Evolutionary conservation across 352 stramenopile genomes (phyloP).

Genomic region (Globisporangium megalacanthum): DNA sequence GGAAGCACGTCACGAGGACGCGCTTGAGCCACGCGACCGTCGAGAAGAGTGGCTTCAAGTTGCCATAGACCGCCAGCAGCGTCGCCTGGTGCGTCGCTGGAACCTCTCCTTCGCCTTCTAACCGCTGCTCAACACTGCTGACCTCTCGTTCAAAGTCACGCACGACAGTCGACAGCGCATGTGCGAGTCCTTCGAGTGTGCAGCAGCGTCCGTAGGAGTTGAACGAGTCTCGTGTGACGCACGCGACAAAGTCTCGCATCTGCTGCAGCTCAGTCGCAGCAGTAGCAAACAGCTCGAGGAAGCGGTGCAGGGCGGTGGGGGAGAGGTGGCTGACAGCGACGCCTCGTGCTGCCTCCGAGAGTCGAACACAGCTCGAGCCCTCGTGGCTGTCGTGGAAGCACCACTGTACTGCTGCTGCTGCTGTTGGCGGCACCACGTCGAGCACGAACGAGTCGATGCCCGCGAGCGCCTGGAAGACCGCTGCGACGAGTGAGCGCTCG

Average conservation of each 20-base stretch:
- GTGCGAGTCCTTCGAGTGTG: constrained; percentile 43
- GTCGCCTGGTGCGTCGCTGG: constrained; percentile 20
- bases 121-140: constrained; percentile 1
- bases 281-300: constrained; percentile 26
- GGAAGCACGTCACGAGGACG: constrained; percentile 29
- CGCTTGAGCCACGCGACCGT: constrained; percentile 39
- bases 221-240: constrained; percentile 4
- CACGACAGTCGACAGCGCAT: constrained; percentile 32
- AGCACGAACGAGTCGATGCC: constrained; percentile 50
- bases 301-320: constrained; percentile 24
- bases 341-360: constrained; percentile 18
- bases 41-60: constrained; percentile 37
- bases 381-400: constrained; percentile 11
- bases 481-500: constrained; percentile 38
- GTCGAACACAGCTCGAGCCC: constrained; percentile 13
- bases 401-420: background rate
- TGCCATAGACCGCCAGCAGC: constrained; percentile 34
- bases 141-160: constrained; percentile 20
- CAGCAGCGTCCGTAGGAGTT: constrained; percentile 16
- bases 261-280: constrained; percentile 43
- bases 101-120: background rate
- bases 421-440: constrained; percentile 17
- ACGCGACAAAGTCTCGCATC: constrained; percentile 31
- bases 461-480: constrained; percentile 52
- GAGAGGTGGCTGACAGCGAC: constrained; percentile 48